Evolutionary conservation across 441 rosid species (phyloP), one percentile per base, ranked within the genome.

Genomic region (Adansonia gregorii): DNA sequence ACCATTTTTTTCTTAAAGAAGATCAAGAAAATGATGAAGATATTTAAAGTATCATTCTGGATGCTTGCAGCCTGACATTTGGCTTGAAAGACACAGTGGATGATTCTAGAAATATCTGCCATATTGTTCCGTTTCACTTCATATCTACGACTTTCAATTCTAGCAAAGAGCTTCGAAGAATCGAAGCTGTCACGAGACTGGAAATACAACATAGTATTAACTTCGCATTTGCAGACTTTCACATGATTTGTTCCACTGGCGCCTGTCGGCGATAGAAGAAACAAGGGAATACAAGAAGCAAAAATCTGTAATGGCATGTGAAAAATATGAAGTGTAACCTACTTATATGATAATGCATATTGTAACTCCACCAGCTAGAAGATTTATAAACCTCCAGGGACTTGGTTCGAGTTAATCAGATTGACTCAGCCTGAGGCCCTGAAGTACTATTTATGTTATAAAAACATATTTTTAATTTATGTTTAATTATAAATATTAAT

Each of bases 221-320:
- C 17, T 63, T 63, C 17, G 19, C 46, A 64, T n/a, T 12, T 64
- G 19, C 67, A 14, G 8, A 27, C 14, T 31, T 12, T 31, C 14
- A 31, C 67, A 63, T 61, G 67, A 35, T 64, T 35, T 15, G 48
- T 64, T n/a, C 11, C 46, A 39, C 7, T 64, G 68, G 68, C 15
- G 68, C 68, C 48, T 64, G 68, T 64, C 15, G 15, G 48, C 48
- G 15, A 15, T 8, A 20, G 27, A 22, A 20, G 63, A 19, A 56
- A 19, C 35, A 27, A 27, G 31, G 65, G 39, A 22, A 55, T 17
- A 17, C 60, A n/a, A 19, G 9, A n/a, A n/a, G 60, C 22, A 17
- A 55, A 59, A 20, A 59, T 27, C n/a, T 27, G 8, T 5, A 27
- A 41, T 27, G 43, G 67, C n/a, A 61, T 27, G 8, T 11, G 43